Evolutionary conservation across 2,329 filamentous ascomycete genomes (phyloP), one percentile per base, ranked within the genome.

Genomic region (Daldinia sp.): DNA sequence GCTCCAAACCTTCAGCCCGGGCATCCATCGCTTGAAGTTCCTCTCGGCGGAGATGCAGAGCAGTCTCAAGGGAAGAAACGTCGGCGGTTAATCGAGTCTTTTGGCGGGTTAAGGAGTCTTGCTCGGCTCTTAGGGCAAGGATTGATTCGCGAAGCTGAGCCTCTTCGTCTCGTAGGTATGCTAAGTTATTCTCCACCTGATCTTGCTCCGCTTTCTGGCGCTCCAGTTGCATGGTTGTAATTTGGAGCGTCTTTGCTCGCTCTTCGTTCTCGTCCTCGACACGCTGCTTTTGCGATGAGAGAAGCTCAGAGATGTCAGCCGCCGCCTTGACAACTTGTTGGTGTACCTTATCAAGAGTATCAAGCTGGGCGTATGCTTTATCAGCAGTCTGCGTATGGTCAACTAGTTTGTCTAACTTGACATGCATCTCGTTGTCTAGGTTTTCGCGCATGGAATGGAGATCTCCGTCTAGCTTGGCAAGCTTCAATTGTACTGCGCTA

Each of bases 11-110:
- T 75, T 97, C 93, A 2, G 94, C 95, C 65, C 94, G 91, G 9
- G 85, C 82, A 75, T 98, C 94, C 91, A 99, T 97, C 23, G 91
- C 85, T 45, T 92, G 88, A 61, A 99, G 87, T 78, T 98, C 95
- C 70, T 98, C 94, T 43, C 92, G 90, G 56, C 95, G 90, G 58
- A 98, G 89, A 15, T 90, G 87, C 27, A 98, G 85, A 0, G 95
- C 94, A 7, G 93, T 98, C 75, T 98, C 93, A 1, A 99, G 85
- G 7, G 93, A 92, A 4, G 93, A 94, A 0, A 99, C 89, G 69
- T 99, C 94, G 21, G 92, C 93, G 8, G 88, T 88, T 25, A 97
- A 82, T 58, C 90, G 87, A 45, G 89, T 88, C 81, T 94, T 97
- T 72, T 96, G 91, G 59, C 88, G 85, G 10, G 85, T 83, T 57